Percentiles rank a stretch among this genome's conserved stretches.
Conservation (phyloP, 108 stramenopile genomes). For the Cyclotella kingstonii region DNA sequence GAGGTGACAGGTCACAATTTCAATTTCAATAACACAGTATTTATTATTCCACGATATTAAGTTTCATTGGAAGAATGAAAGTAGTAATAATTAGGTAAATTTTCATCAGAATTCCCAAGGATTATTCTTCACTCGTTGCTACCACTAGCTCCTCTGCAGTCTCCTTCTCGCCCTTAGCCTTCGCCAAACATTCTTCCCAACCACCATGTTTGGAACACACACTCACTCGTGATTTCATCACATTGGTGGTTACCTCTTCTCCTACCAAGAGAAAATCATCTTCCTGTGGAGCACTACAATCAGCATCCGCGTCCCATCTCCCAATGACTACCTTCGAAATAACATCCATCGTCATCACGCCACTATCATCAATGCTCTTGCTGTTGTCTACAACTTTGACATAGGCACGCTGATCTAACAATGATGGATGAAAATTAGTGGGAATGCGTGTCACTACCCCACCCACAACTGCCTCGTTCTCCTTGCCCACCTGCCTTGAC, state of each 20-base stretch:
- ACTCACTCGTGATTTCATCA: conserved; percentile 15
- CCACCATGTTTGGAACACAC: conserved; percentile 41
- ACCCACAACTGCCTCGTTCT: conserved; percentile 37
- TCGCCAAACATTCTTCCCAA: conserved; percentile 35
- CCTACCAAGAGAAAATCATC: conserved; percentile 6
- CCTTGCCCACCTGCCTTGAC: conserved; percentile 24
- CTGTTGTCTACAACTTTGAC: conserved; percentile 28
- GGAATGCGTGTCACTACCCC: conserved; percentile 16
- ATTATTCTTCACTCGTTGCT: neutral
- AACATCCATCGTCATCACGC: conserved; percentile 26
- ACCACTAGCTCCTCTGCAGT: neutral
- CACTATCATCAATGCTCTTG: neutral
- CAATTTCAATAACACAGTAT: too few relatives aligned
- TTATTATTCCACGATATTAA: too few relatives aligned
- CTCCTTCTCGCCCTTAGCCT: conserved; percentile 13
- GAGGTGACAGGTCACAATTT: too few relatives aligned
- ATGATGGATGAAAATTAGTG: neutral
- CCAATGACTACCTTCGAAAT: conserved; percentile 31
- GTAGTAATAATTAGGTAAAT: too few relatives aligned
- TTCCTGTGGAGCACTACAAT: neutral
- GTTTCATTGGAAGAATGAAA: too few relatives aligned
- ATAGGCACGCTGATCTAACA: conserved; percentile 23
- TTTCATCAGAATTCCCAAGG: neutral
- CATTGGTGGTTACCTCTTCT: conserved; percentile 16
- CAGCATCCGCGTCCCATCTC: neutral